Base-by-base conservation (phyloP, 768 basidiomycete genomes). In the Tylopilus subfusipes region DNA sequence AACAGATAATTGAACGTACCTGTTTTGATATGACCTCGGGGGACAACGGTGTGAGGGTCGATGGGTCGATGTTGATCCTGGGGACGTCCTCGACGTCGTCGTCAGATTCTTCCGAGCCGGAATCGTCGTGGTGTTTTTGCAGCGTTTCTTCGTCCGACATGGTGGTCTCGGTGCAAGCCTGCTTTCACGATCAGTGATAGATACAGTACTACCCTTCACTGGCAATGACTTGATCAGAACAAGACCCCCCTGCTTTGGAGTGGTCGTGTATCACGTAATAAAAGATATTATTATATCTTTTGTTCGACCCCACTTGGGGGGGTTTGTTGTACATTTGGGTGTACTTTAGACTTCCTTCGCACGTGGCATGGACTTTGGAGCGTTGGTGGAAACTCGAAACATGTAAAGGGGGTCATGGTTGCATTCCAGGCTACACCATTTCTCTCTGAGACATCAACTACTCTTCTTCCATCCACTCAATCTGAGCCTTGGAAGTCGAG, bases 1-100 rank as follows among this genome's bases (percentile, higher is more conserved):
- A 31, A 27, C 3, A 2, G 19, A 8, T 64, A 24, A 5, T 10
- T 1, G n/a, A 21, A 58, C 85, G 64, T 62, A 90, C 91, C 77
- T 93, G 90, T 80, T 92, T 93, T 59, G 90, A 89, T 67, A 93
- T 93, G 62, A 93, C 90, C 67, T 93, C 84, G 30, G 91, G 92
- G 16, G 90, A 91, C 45, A 97, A 78, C 52, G 94, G 90, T 18
- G 91, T 92, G 66, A 97, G 77, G 66, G 82, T 90, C 36, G 88
- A 79, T 16, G 80, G 74, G 76, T 96, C 94, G 65, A 97, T 73
- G 30, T 96, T 82, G 61, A 95, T 73, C 56, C 80, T 76, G 25
- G 84, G 84, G 64, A 88, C 59, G 29, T 72, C 69, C 47, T 86
- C 84, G 19, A 76, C 67, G 11, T 68, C 74, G 40, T 78, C 79